Evolutionary conservation across 192 early-diverging fungal species (phyloP).

Genomic region (Backusella tarrabulga): DNA sequence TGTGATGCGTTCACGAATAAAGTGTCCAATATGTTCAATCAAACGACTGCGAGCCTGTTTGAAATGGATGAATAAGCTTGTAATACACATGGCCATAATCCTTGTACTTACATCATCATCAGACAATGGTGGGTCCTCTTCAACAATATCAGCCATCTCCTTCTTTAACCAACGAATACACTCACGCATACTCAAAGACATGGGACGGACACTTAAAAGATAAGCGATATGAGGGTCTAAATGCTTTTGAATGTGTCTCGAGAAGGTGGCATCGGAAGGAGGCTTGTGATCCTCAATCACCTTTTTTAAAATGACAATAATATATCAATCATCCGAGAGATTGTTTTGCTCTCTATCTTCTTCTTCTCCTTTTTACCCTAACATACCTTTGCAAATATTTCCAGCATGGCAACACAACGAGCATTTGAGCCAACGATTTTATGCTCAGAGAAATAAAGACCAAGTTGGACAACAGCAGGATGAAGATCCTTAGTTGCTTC

Average conservation of each 20-base stretch:
- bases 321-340: not conserved
- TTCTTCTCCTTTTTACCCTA: not conserved
- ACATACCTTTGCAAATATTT: slow-evolving; percentile 76
- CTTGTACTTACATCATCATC: slow-evolving; percentile 76
- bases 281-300: slow-evolving; percentile 91
- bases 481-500: slow-evolving; percentile 72
- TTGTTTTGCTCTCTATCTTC: not conserved
- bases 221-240: slow-evolving; percentile 91
- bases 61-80: not conserved
- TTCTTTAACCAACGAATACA: slow-evolving; percentile 89
- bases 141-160: slow-evolving; percentile 79
- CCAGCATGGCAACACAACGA: slow-evolving; percentile 84
- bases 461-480: slow-evolving; percentile 82
- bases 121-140: slow-evolving; percentile 71
- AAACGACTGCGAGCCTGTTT: slow-evolving; percentile 67
- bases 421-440: slow-evolving; percentile 92
- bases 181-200: slow-evolving; percentile 93
- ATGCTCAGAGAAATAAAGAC: slow-evolving; percentile 82
- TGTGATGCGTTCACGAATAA: slow-evolving; percentile 89
- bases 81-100: not conserved
- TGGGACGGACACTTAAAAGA: slow-evolving; percentile 74
- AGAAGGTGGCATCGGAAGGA: slow-evolving; percentile 77
- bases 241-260: slow-evolving; percentile 76
- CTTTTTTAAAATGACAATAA: slow-evolving; percentile 7
- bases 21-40: slow-evolving; percentile 76